Evolutionary conservation across 2,329 filamentous ascomycete species (phyloP).

Genomic region (Boeremia exigua): DNA sequence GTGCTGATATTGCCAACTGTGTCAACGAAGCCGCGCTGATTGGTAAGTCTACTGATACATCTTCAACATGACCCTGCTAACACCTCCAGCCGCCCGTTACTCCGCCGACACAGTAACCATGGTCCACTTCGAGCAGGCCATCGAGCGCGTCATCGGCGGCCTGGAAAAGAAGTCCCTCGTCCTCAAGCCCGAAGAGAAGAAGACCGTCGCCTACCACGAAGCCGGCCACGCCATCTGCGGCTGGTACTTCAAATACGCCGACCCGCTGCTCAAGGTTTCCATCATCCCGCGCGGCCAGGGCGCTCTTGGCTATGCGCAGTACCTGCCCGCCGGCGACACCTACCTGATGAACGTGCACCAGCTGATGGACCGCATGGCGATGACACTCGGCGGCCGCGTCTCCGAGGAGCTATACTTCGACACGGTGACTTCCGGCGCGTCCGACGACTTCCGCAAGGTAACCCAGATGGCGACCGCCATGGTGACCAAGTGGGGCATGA

Average conservation of each 20-base stretch:
- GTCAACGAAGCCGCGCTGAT: slow-evolving; percentile 97
- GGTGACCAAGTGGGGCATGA: slow-evolving; percentile 99
- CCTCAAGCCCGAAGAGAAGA: slow-evolving; percentile 91
- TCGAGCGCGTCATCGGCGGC: slow-evolving; percentile 95
- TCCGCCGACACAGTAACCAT: slow-evolving; percentile 83
- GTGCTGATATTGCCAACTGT: slow-evolving; percentile 97
- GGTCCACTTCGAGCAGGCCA: slow-evolving; percentile 94
- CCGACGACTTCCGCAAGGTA: slow-evolving; percentile 98
- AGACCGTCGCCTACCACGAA: slow-evolving; percentile 96
- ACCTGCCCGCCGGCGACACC: slow-evolving; percentile 87
- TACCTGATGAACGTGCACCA: slow-evolving; percentile 97
- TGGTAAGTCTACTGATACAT: slow-evolving; percentile 64
- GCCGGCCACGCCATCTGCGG: slow-evolving; percentile 98
- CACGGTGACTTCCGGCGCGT: slow-evolving; percentile 92
- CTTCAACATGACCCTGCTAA: slow-evolving; percentile 48
- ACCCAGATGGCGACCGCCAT: slow-evolving; percentile 94
- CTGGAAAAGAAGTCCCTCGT: slow-evolving; percentile 97
- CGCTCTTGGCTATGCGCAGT: slow-evolving; percentile 94
- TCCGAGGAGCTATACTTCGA: slow-evolving; percentile 97
- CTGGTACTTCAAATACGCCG: slow-evolving; percentile 97
- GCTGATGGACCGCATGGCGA: slow-evolving; percentile 99
- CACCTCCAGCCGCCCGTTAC: slow-evolving; percentile 73
- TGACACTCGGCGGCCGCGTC: slow-evolving; percentile 95
- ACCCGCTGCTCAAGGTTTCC: slow-evolving; percentile 95
- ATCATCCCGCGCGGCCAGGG: slow-evolving; percentile 97